A percentile compares a stretch with the other conserved stretches of the same genome.
Evolutionary conservation across 176 grass and related monocot species (phyloP).

Genomic region (Oryza australiensis): DNA sequence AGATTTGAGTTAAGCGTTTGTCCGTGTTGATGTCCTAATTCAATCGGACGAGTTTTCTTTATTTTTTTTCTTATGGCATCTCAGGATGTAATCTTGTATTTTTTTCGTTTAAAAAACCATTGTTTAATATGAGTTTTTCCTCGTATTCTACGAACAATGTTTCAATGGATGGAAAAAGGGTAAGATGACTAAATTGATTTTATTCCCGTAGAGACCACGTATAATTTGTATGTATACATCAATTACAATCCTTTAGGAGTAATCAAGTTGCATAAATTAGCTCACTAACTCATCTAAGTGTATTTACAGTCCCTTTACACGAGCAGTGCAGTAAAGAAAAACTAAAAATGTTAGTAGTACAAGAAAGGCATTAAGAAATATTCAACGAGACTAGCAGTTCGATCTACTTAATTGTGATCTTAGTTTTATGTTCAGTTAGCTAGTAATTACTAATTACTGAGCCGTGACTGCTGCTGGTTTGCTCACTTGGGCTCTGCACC

Average conservation of each 20-base stretch:
- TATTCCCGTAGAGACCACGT: too few relatives aligned
- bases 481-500: conserved; percentile 14
- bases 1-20: too few relatives aligned
- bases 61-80: too few relatives aligned
- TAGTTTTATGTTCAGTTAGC: not conserved
- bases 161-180: too few relatives aligned
- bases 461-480: not conserved
- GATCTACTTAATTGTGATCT: not conserved
- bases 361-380: not conserved
- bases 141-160: too few relatives aligned
- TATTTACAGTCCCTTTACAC: not conserved
- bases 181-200: too few relatives aligned
- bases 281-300: not conserved
- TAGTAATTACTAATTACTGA: conserved; percentile 21
- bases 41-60: too few relatives aligned
- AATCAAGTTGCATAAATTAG: not conserved
- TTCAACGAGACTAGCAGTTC: not conserved
- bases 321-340: not conserved
- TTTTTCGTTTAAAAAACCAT: too few relatives aligned
- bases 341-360: not conserved
- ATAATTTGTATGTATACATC: too few relatives aligned
- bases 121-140: too few relatives aligned
- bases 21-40: too few relatives aligned
- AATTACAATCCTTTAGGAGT: not conserved
- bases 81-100: too few relatives aligned